phyloP scores from a whole-genome alignment of 371 early-diverging fungal species.

The Mortierella polycephala region DNA sequence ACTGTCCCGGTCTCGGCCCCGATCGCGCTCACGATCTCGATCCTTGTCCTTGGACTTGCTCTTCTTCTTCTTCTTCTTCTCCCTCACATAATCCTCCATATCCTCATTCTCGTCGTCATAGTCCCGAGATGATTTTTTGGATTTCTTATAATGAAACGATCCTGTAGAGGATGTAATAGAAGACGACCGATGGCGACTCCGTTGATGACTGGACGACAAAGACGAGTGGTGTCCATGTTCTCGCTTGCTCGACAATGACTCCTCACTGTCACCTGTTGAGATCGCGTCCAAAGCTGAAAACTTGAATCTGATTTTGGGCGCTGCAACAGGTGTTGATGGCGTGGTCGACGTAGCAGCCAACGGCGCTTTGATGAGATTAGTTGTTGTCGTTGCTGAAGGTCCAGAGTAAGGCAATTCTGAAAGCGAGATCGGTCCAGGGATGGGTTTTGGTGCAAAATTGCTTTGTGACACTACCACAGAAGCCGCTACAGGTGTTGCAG shows the following conservation, averaged over 20 bases:
- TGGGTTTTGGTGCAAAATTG: conserved; percentile 10
- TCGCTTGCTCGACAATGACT: conserved; percentile 25
- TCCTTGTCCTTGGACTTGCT: conserved; percentile 51
- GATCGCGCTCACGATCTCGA: conserved; percentile 38
- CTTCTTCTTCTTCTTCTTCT: conserved; percentile 55
- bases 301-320: conserved; percentile 53
- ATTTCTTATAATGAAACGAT: conserved; percentile 46
- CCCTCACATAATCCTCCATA: conserved; percentile 21
- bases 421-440: conserved; percentile 39
- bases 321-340: conserved; percentile 22
- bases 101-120: conserved; percentile 42
- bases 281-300: conserved; percentile 46
- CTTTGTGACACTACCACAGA: background rate
- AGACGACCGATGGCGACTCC: conserved; percentile 22
- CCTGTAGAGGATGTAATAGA: conserved; percentile 32
- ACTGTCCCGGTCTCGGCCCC: conserved; percentile 20
- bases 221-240: conserved; percentile 32
- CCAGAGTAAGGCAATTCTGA: conserved; percentile 37
- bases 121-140: conserved; percentile 43
- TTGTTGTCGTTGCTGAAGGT: conserved; percentile 3
- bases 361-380: conserved; percentile 9
- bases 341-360: conserved; percentile 5
- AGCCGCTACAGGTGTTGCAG: background rate
- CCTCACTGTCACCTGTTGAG: conserved; percentile 18
- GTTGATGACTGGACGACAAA: conserved; percentile 10